phyloP scores from a whole-genome alignment of 176 grass and related monocot genomes.

The Chrysopogon serrulatus region DNA sequence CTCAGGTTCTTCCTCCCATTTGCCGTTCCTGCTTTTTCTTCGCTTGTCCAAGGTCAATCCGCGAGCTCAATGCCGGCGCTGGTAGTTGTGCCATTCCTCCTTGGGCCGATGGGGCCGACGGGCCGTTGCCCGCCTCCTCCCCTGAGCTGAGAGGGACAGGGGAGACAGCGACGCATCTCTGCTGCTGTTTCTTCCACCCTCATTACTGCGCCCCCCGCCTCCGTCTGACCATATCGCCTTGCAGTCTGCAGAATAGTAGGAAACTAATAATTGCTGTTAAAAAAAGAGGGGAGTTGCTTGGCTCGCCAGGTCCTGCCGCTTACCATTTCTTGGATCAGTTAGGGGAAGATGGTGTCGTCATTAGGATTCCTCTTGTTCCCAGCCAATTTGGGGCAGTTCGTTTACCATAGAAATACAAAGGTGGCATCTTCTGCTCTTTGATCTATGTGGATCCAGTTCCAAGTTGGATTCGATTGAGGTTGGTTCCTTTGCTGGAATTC shows the following conservation, averaged over 20 bases:
- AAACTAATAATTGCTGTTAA: background rate
- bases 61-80: slow-evolving; percentile 37
- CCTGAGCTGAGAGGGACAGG: slow-evolving; percentile 39
- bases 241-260: slow-evolving; percentile 7
- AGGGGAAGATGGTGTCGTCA: background rate
- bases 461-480: background rate
- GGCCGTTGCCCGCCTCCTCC: background rate
- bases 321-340: slow-evolving; percentile 24
- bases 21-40: background rate
- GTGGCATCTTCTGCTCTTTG: slow-evolving; percentile 10
- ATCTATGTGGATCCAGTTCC: slow-evolving; percentile 12
- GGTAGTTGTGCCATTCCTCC: slow-evolving; percentile 49
- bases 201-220: slow-evolving; percentile 26
- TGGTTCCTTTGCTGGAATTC: slow-evolving; percentile 8
- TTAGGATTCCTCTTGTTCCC: background rate
- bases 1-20: background rate
- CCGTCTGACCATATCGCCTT: slow-evolving; percentile 16
- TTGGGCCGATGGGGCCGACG: slow-evolving; percentile 6
- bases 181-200: slow-evolving; percentile 32
- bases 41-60: slow-evolving; percentile 16
- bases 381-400: slow-evolving; percentile 4
- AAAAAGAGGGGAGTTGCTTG: background rate
- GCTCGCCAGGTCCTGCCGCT: background rate
- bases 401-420: slow-evolving; percentile 13
- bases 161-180: slow-evolving; percentile 26